Conservation (phyloP, 768 basidiomycete species). For the Kwoniella newhampshirensis region DNA sequence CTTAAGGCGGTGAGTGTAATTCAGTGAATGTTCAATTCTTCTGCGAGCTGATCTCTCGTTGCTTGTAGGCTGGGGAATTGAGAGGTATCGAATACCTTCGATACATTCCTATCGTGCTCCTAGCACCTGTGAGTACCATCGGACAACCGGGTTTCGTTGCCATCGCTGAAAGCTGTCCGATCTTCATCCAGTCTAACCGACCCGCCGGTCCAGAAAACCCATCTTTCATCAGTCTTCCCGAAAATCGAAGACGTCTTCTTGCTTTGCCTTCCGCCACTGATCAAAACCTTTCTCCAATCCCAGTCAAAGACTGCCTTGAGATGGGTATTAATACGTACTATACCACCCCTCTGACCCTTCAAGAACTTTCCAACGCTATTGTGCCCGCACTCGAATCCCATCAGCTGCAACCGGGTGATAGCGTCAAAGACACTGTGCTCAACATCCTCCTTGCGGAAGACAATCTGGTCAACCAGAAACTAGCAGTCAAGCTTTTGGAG, state of each 20-base stretch:
- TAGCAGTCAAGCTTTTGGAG: slow-evolving; percentile 94
- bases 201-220: slow-evolving; percentile 53
- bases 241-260: slow-evolving; percentile 44
- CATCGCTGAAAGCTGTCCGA: slow-evolving; percentile 25
- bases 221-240: slow-evolving; percentile 51
- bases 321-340: slow-evolving; percentile 94
- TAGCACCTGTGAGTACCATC: slow-evolving; percentile 62
- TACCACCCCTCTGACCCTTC: slow-evolving; percentile 81
- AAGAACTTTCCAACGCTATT: slow-evolving; percentile 87
- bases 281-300: slow-evolving; percentile 51
- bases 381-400: slow-evolving; percentile 93
- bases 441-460: slow-evolving; percentile 96
- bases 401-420: slow-evolving; percentile 82
- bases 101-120: slow-evolving; percentile 91
- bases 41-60: background rate
- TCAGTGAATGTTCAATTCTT: background rate
- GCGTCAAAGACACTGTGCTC: slow-evolving; percentile 79
- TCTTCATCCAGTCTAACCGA: slow-evolving; percentile 60
- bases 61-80: slow-evolving; percentile 73
- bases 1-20: slow-evolving; percentile 67
- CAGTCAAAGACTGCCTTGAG: slow-evolving; percentile 94
- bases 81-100: slow-evolving; percentile 91
- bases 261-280: slow-evolving; percentile 44
- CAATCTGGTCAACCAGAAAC: slow-evolving; percentile 71
- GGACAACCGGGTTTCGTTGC: background rate